These are phyloP conservation scores for Rhizophora mangle DNA, from an alignment of 345 rosid genomes.

Conservation along the genomic window DNA sequence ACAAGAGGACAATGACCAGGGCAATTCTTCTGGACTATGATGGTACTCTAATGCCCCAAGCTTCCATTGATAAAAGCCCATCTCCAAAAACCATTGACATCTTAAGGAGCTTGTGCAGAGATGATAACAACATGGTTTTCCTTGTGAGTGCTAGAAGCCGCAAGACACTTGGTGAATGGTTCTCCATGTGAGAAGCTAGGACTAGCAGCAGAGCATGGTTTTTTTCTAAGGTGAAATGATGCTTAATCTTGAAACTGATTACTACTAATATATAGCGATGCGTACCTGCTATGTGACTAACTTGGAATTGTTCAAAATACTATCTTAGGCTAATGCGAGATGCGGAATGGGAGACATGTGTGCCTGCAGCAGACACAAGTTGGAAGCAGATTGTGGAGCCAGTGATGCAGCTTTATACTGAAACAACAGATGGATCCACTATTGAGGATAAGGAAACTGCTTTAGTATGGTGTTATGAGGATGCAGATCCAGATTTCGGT, in stretches of 20 bases:
- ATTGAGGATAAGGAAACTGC: conserved; percentile 87
- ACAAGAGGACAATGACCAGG: conserved; percentile 57
- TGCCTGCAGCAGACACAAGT: conserved; percentile 50
- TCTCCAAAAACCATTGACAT: conserved; percentile 55
- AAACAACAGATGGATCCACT: conserved; percentile 83
- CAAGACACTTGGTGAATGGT: conserved; percentile 63
- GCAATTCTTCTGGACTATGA: conserved; percentile 82
- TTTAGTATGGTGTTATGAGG: conserved; percentile 80
- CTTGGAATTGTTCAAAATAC: conserved; percentile 6
- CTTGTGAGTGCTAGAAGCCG: conserved; percentile 73
- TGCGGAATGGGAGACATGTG: conserved; percentile 70
- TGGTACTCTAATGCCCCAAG: conserved; percentile 88
- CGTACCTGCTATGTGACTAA: not conserved
- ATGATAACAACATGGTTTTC: conserved; percentile 64
- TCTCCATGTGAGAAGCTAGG: conserved; percentile 64
- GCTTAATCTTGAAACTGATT: not conserved
- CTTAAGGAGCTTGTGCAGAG: conserved; percentile 59
- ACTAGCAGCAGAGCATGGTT: conserved; percentile 82
- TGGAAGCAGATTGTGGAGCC: conserved; percentile 92
- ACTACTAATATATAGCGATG: not conserved
- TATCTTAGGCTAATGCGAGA: conserved; percentile 52
- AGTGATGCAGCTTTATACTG: conserved; percentile 81
- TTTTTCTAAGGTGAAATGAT: conserved; percentile 54
- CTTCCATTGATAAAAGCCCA: conserved; percentile 72
- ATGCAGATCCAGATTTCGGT: conserved; percentile 91